Evolutionary conservation across 2,329 filamentous ascomycete species (phyloP), one percentile per base, ranked within the genome.

Genomic region (Huntiella bhutanensis): DNA sequence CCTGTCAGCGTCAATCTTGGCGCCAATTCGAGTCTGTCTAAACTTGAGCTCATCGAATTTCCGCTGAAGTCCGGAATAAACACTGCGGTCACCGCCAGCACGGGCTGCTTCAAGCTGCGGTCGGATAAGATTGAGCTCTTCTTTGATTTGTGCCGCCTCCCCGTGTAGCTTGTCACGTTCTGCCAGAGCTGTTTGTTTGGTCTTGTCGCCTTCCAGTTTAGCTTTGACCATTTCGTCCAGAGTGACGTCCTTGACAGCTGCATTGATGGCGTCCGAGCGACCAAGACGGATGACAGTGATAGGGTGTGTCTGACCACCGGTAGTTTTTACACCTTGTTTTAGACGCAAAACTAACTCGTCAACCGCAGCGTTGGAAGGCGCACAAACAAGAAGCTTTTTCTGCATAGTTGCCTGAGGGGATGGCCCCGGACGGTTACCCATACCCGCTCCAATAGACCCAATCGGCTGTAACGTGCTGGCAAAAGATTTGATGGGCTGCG

Each of bases 341-440:
- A 98, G 72, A 64, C 91, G 80, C 60, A 95, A 77, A 13, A 98
- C 91, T 51, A 98, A 60, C 60, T 98, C 91, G 59, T 98, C 91
- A 4, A 98, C 91, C 32, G 91, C 91, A 5, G 91, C 91, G 60
- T 98, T 98, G 69, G 87, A 96, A 11, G 91, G 91, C n/a, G 91
- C 91, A 57, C 91, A 98, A 17, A 98, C 84, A 19, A 98, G 71
- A 19, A 98, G 69, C 60, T 96, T 98, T 63, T 93, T 95, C 2
- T 50, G 3, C 12, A 45, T 50, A 13, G 37, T 17, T 39, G 48
- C 13, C 10, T 43, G 41, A 15, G 41, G 8, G 4, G 22, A 13
- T 12, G 41, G 12, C 7, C 8, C 34, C 4, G 32, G 22, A 12
- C 41, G 41, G 32, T 32, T 13, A 8, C 28, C 13, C 8, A 33